A percentile compares a stretch with the other conserved stretches of the same genome.
Evolutionary conservation across 371 early-diverging fungal species (phyloP).

Genomic region (Actinomortierella ambigua): DNA sequence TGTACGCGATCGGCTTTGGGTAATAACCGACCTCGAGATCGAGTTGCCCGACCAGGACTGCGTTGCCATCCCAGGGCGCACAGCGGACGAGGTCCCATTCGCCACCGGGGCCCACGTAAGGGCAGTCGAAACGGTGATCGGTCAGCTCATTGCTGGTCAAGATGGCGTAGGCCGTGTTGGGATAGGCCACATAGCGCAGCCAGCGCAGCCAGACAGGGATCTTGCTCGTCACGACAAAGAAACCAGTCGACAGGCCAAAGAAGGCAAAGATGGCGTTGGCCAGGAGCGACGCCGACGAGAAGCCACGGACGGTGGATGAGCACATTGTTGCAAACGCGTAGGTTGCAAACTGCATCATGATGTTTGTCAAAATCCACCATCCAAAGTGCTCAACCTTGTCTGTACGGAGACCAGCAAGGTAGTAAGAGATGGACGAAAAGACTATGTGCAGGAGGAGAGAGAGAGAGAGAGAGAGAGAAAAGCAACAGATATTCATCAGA

Average conservation of each 20-base stretch:
- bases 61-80: constrained; percentile 27
- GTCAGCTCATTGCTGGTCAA: constrained; percentile 42
- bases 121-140: constrained; percentile 26
- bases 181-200: constrained; percentile 33
- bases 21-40: constrained; percentile 15
- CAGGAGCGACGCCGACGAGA: constrained; percentile 30
- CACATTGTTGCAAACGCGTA: constrained; percentile 34
- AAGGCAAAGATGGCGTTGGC: constrained; percentile 41
- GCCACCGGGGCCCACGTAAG: constrained; percentile 13
- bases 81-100: constrained; percentile 27
- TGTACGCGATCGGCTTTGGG: constrained; percentile 23
- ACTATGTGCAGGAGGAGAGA: constrained; percentile 10
- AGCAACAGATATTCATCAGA: not conserved
- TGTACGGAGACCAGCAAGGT: constrained; percentile 29
- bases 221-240: constrained; percentile 32
- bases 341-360: constrained; percentile 35
- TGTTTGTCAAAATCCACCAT: constrained; percentile 38
- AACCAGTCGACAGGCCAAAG: constrained; percentile 42
- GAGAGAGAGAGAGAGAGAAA: too few species aligned
- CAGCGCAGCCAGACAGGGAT: constrained; percentile 43
- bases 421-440: constrained; percentile 34
- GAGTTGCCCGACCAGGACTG: constrained; percentile 17
- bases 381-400: constrained; percentile 25
- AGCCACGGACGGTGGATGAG: constrained; percentile 27
- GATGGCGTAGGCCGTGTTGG: constrained; percentile 23